phyloP scores from a whole-genome alignment of 768 basidiomycete genomes.

The Leccinum truebloodii region DNA sequence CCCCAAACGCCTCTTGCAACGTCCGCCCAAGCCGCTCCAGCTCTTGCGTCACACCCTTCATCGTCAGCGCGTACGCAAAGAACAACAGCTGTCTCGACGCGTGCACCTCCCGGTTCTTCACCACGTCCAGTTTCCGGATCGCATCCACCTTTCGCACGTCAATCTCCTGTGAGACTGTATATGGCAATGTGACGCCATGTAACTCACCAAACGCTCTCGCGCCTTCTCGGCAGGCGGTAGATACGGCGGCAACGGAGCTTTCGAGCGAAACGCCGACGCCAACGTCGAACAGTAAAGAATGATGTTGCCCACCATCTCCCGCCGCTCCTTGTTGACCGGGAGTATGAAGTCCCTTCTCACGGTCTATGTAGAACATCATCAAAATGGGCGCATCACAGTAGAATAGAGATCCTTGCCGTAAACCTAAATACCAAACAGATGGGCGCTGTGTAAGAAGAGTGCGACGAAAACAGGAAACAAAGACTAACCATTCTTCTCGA shows the following conservation, averaged over 20 bases:
- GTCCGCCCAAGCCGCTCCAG: constrained; percentile 79
- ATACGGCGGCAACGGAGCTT: constrained; percentile 94
- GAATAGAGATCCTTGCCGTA: constrained; percentile 48
- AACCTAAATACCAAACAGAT: constrained; percentile 50
- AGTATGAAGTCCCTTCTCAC: constrained; percentile 86
- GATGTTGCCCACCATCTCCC: constrained; percentile 95
- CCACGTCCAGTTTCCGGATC: constrained; percentile 82
- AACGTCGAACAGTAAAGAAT: constrained; percentile 86
- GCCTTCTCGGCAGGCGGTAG: constrained; percentile 91
- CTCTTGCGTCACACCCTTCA: constrained; percentile 92
- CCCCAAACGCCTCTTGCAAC: constrained; percentile 89
- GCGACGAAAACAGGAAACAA: constrained; percentile 3
- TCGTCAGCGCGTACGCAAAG: constrained; percentile 91
- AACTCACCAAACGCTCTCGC: constrained; percentile 69
- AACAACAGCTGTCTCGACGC: constrained; percentile 86
- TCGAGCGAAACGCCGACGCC: constrained; percentile 77
- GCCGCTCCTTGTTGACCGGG: constrained; percentile 85
- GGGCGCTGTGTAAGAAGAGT: constrained; percentile 10
- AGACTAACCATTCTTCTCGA: constrained; percentile 82
- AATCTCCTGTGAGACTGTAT: not conserved
- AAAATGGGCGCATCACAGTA: not conserved
- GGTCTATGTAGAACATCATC: constrained; percentile 43
- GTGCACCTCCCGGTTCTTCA: constrained; percentile 78
- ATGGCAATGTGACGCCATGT: constrained; percentile 2
- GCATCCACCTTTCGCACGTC: constrained; percentile 61